These are phyloP conservation scores for Leishmania gerbilli DNA, from an alignment of 208 protist genomes.

Conservation along the genomic window DNA sequence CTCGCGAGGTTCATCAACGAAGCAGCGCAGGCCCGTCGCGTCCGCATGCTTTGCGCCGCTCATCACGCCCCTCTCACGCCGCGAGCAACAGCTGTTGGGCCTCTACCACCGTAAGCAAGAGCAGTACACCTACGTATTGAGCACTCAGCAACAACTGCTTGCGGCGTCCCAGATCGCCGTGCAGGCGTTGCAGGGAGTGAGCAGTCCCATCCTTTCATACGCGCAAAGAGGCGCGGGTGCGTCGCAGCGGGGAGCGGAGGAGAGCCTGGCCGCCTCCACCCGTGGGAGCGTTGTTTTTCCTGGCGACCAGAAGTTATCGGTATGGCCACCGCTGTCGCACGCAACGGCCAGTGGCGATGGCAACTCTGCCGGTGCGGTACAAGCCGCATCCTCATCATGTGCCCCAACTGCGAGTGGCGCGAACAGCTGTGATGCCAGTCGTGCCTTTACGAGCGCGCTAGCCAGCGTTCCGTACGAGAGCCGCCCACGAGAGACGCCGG, in stretches of 20 bases:
- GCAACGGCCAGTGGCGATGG: neutral
- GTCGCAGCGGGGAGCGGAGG: neutral
- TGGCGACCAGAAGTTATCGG: neutral
- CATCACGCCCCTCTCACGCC: slow-evolving; percentile 4
- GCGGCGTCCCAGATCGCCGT: slow-evolving; percentile 6
- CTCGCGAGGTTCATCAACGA: neutral
- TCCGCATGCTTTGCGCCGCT: neutral
- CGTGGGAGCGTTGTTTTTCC: slow-evolving; percentile 8
- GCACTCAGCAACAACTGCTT: slow-evolving; percentile 20
- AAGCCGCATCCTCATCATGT: neutral
- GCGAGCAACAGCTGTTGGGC: slow-evolving; percentile 22
- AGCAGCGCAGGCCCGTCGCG: neutral
- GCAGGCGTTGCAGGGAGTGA: slow-evolving; percentile 6
- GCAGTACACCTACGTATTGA: slow-evolving; percentile 32
- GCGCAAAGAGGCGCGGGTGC: neutral
- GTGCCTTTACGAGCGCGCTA: slow-evolving; percentile 19
- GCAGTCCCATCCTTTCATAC: neutral
- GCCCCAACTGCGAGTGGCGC: neutral
- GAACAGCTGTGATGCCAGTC: neutral
- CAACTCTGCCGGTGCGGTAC: neutral
- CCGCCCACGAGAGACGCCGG: neutral
- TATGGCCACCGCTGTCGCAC: neutral
- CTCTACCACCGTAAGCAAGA: slow-evolving; percentile 36
- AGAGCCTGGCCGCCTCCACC: neutral
- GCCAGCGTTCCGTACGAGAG: slow-evolving; percentile 18